A percentile compares a stretch with the other conserved stretches of the same genome.
phyloP scores from a whole-genome alignment of 495 filamentous ascomycete species.

The Neurospora hispaniola region DNA sequence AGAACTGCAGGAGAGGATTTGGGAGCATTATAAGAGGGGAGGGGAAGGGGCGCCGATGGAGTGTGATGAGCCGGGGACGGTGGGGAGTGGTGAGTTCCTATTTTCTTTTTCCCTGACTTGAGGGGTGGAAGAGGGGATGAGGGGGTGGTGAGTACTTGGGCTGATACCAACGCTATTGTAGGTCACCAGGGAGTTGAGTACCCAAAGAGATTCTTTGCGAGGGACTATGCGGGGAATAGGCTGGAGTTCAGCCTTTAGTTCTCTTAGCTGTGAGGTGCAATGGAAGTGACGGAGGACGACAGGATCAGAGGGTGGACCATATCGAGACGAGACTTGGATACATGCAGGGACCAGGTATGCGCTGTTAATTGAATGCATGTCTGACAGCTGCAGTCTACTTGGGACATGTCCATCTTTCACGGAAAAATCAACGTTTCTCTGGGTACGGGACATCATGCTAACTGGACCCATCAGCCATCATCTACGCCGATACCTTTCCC shows the following conservation, averaged over 20 bases:
- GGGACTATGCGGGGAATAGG: conserved; percentile 52
- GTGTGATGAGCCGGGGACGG: conserved; percentile 45
- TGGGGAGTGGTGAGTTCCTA: conserved; percentile 35
- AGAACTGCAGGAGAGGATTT: conserved; percentile 38
- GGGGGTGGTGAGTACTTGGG: no score
- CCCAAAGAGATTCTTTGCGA: conserved; percentile 50
- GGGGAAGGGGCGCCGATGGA: conserved; percentile 39
- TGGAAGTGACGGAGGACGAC: background rate
- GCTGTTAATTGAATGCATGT: background rate
- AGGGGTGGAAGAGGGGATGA: no score
- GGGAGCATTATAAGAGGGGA: conserved; percentile 40
- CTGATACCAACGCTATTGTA: conserved; percentile 6
- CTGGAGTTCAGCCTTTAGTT: conserved; percentile 44
- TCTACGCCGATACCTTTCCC: background rate
- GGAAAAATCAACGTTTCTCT: background rate
- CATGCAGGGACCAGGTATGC: background rate
- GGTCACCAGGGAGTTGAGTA: conserved; percentile 47
- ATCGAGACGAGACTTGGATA: background rate
- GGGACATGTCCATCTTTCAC: background rate
- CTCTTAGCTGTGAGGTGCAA: background rate
- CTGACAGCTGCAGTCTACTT: background rate
- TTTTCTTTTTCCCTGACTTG: background rate
- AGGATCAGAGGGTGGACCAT: background rate
- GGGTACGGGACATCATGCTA: background rate
- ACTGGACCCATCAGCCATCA: background rate